Evolutionary conservation across 2,329 filamentous ascomycete species (phyloP).

Genomic region (Alternaria metachromatica): DNA sequence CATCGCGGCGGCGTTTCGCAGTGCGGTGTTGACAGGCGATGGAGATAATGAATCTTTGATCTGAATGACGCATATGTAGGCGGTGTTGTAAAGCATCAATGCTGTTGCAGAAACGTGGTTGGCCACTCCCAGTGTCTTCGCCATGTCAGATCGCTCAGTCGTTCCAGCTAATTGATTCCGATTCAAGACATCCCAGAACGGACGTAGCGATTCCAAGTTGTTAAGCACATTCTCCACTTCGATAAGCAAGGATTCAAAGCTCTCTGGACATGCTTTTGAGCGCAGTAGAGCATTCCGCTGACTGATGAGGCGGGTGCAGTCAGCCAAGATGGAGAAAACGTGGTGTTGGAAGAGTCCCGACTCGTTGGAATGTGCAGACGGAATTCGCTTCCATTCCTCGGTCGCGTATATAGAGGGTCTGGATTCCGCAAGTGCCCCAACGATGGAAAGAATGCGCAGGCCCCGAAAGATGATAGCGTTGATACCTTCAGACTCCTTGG

Average conservation of each 20-base stretch:
- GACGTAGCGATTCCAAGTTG: slow-evolving; percentile 14
- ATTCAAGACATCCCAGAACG: slow-evolving; percentile 24
- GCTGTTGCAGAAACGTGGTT: slow-evolving; percentile 29
- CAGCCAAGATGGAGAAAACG: slow-evolving; percentile 32
- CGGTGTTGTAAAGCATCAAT: slow-evolving; percentile 35
- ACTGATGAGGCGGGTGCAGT: slow-evolving; percentile 28
- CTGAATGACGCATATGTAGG: slow-evolving; percentile 27
- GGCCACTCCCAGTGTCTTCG: slow-evolving; percentile 20
- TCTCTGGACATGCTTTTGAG: not conserved
- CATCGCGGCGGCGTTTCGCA: slow-evolving; percentile 26
- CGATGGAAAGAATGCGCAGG: slow-evolving; percentile 31
- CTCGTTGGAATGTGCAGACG: slow-evolving; percentile 13
- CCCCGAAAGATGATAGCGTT: slow-evolving; percentile 27
- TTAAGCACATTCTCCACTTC: slow-evolving; percentile 10
- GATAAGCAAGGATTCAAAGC: slow-evolving; percentile 9
- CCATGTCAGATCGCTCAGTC: slow-evolving; percentile 6
- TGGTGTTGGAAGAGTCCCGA: slow-evolving; percentile 23
- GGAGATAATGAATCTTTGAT: slow-evolving; percentile 27
- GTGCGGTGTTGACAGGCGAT: slow-evolving; percentile 13
- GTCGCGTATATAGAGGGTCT: slow-evolving; percentile 26
- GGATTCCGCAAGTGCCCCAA: slow-evolving; percentile 28
- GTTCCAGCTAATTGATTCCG: slow-evolving; percentile 8
- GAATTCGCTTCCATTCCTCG: slow-evolving; percentile 34
- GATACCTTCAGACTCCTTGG: slow-evolving; percentile 8
- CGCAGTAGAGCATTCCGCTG: slow-evolving; percentile 13